Evolutionary conservation across 202 grass and related monocot genomes (phyloP).

Genomic region (Schoenoplectus tabernaemontani): DNA sequence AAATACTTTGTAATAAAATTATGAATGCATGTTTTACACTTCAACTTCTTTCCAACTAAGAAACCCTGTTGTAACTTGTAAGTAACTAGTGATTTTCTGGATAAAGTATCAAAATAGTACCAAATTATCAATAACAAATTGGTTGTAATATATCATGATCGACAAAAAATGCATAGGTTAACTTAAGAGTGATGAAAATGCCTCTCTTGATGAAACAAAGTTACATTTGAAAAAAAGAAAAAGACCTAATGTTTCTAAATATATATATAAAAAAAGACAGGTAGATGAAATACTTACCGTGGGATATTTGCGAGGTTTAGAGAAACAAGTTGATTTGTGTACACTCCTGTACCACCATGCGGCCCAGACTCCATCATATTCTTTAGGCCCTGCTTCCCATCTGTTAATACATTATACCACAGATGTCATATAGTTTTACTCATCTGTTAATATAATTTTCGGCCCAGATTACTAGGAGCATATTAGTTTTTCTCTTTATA

Average conservation of each 20-base stretch:
- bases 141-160: not conserved
- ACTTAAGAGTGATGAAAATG: not conserved
- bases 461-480: too few species aligned
- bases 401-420: conserved; percentile 26
- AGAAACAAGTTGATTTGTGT: conserved; percentile 71
- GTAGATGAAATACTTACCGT: conserved; percentile 34
- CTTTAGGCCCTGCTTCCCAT: conserved; percentile 77
- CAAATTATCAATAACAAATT: too few species aligned
- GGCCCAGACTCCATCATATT: conserved; percentile 84
- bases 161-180: not conserved
- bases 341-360: conserved; percentile 90
- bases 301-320: conserved; percentile 32
- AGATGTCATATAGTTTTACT: too few species aligned
- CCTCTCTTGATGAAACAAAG: not conserved
- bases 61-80: too few species aligned
- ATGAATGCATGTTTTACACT: not conserved
- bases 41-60: not conserved
- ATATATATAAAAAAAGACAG: not conserved
- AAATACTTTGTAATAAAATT: not conserved
- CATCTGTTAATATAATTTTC: too few species aligned
- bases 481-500: too few species aligned
- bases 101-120: too few species aligned
- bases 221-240: too few species aligned
- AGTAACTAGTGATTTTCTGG: too few species aligned
- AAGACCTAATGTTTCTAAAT: too few species aligned